Conservation (phyloP, 208 protist genomes). For the Naegleria fowleri region DNA sequence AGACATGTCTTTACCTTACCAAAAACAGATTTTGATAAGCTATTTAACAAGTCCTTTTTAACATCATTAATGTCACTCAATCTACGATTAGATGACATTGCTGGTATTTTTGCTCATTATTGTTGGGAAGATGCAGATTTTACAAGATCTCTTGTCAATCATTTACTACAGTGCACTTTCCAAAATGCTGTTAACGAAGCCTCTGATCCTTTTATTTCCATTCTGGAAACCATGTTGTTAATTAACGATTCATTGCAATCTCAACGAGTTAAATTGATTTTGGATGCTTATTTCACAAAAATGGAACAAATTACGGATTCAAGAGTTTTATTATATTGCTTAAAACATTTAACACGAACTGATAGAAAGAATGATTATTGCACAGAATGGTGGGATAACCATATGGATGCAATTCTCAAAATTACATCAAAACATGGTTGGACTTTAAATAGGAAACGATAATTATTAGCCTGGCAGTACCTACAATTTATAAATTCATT, state of each 20-base stretch:
- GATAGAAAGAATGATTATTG: background rate
- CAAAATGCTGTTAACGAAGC: background rate
- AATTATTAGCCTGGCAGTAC: no score
- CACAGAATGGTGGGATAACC: background rate
- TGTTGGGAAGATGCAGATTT: background rate
- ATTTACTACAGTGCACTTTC: background rate
- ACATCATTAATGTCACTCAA: background rate
- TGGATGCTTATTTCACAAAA: background rate
- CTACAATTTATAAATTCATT: no score
- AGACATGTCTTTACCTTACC: background rate
- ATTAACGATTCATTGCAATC: background rate
- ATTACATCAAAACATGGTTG: background rate
- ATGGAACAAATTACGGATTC: background rate
- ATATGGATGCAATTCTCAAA: background rate
- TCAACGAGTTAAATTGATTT: background rate
- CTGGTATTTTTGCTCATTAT: background rate
- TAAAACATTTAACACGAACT: background rate
- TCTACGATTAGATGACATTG: background rate
- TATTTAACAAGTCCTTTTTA: background rate
- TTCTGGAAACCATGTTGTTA: background rate
- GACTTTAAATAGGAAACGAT: background rate
- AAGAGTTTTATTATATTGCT: background rate
- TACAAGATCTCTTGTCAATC: background rate
- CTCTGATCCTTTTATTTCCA: background rate
- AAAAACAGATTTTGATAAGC: background rate